phyloP scores from a whole-genome alignment of 2,329 filamentous ascomycete species.

The Harringtonia lauricola region DNA sequence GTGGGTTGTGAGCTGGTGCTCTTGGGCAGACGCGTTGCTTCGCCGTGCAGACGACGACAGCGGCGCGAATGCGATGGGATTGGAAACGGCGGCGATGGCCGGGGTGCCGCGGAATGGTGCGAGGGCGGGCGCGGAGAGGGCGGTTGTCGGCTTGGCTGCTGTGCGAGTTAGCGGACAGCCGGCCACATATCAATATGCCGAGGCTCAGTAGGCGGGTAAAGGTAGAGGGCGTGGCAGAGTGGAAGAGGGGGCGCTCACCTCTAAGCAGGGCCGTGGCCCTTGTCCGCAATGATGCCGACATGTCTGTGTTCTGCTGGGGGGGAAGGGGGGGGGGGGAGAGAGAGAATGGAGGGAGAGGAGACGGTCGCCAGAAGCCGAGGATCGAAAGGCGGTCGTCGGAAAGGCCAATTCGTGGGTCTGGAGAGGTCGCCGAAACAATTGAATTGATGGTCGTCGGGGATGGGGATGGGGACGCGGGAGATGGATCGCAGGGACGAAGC shows the following conservation, averaged over 20 bases:
- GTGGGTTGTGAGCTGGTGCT: conserved; percentile 28
- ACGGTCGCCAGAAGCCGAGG: not conserved
- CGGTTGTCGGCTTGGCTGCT: conserved; percentile 50
- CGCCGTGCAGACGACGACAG: conserved; percentile 56
- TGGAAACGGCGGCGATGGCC: conserved; percentile 21
- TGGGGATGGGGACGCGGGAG: too few species aligned
- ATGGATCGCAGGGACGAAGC: not conserved
- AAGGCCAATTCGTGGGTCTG: not conserved
- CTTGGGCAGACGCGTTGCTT: conserved; percentile 42
- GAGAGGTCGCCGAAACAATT: not conserved
- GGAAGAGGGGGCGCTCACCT: conserved; percentile 22
- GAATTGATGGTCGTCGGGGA: not conserved
- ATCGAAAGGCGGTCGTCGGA: not conserved
- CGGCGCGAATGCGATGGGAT: conserved; percentile 46
- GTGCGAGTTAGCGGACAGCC: not conserved
- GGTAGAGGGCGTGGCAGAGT: too few species aligned
- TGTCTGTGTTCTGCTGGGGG: conserved; percentile 17
- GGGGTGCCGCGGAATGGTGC: conserved; percentile 47
- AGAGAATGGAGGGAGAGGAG: not conserved
- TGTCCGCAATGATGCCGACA: conserved; percentile 38
- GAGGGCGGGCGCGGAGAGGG: conserved; percentile 31
- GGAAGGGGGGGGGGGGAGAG: conserved; percentile 1
- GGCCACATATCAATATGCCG: too few species aligned
- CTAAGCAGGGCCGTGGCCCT: conserved; percentile 40
- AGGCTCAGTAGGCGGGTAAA: too few species aligned